Evolutionary conservation across 2,329 filamentous ascomycete species (phyloP), one percentile per base, ranked within the genome.

Genomic region (Dactylella cylindrospora): DNA sequence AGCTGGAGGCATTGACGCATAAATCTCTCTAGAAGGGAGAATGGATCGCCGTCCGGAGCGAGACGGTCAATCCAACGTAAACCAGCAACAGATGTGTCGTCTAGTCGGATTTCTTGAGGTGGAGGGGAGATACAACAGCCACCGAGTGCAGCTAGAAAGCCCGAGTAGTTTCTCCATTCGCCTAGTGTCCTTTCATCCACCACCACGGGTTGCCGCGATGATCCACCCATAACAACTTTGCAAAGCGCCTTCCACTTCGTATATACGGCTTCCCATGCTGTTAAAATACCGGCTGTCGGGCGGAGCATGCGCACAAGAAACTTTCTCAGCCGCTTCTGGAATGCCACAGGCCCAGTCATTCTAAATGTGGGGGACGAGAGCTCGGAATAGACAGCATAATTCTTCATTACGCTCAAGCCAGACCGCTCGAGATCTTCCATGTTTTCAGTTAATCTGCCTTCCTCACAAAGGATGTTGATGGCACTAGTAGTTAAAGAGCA

Each of bases 161-260:
- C 84, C 1, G 83, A 85, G 67, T 82, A 79, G 65, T 86, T 86
- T 29, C 84, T 78, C 84, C 84, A 86, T 68, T 85, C 82, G 0
- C 79, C 77, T 10, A 85, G 71, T 2, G 76, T 74, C 59, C 73
- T 77, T 65, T 84, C 82, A 28, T 82, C 77, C 13, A 82, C 71
- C 5, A 71, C 71, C 17, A 84, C 79, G 29, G 53, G 59, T 33
- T 49, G 28, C 12, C 39, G 22, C 15, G 40, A 45, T 17, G 44
- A 43, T 7, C 47, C 64, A 46, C 38, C 53, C 20, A 68, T 54
- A 15, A 85, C 78, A 46, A 84, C 80, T 66, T 81, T 83, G 6
- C 81, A 84, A 5, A 85, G 73, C 60, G 79, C 76, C 15, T 83
- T 75, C 84, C 84, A 86, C 53, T 77, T 78, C 23, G 84, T 79